Evolutionary conservation across 2,329 filamentous ascomycete species (phyloP).

Genomic region (Fusarium praegraminearum): DNA sequence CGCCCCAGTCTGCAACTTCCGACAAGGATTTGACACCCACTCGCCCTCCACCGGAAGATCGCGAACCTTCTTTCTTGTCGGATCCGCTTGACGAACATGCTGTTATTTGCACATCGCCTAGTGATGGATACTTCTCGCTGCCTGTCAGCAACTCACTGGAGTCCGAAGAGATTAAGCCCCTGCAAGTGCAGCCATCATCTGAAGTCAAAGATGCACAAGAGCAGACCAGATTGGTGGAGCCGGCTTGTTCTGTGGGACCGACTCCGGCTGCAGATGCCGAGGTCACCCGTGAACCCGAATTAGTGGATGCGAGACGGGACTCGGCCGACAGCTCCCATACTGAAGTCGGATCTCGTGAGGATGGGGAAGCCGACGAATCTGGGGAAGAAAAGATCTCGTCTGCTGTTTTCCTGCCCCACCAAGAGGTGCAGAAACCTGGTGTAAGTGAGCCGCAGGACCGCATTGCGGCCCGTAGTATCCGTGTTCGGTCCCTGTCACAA

Average conservation of each 20-base stretch:
- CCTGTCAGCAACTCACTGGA: slow-evolving; percentile 16
- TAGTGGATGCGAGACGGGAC: slow-evolving; percentile 50
- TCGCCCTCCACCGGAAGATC: slow-evolving; percentile 32
- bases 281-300: slow-evolving; percentile 45
- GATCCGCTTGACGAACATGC: slow-evolving; percentile 35
- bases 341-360: slow-evolving; percentile 53
- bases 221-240: slow-evolving; percentile 38
- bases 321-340: slow-evolving; percentile 54
- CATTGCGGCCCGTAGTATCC: slow-evolving; percentile 61
- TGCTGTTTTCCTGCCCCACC: slow-evolving; percentile 83
- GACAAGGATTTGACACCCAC: slow-evolving; percentile 19
- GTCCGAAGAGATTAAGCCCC: slow-evolving; percentile 24
- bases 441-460: slow-evolving; percentile 48
- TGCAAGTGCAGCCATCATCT: slow-evolving; percentile 31
- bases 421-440: slow-evolving; percentile 61
- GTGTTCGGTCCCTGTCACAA: slow-evolving; percentile 58
- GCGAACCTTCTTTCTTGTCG: slow-evolving; percentile 14
- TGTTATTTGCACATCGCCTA: slow-evolving; percentile 39
- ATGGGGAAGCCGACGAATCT: slow-evolving; percentile 65
- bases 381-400: slow-evolving; percentile 90
- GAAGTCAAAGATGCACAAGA: slow-evolving; percentile 39
- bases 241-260: slow-evolving; percentile 44
- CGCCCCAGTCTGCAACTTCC: background rate
- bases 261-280: slow-evolving; percentile 38
- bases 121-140: slow-evolving; percentile 45